Evolutionary conservation across 176 grass and related monocot genomes (phyloP).

Genomic region (Juncus effusus): DNA sequence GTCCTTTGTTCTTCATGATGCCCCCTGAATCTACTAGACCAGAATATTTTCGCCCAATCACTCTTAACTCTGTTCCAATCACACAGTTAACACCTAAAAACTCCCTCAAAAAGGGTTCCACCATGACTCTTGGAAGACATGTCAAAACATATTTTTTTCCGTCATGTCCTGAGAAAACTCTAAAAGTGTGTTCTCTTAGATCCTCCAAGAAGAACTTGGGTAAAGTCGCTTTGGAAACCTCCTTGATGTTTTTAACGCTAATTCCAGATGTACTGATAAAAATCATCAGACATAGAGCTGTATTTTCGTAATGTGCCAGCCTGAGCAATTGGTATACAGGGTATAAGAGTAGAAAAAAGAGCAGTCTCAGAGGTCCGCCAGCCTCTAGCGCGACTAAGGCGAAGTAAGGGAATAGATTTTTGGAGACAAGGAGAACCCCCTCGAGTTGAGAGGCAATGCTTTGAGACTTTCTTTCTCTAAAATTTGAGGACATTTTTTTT

Average conservation of each 20-base stretch:
- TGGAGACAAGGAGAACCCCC: conserved; percentile 47
- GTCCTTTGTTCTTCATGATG: background rate
- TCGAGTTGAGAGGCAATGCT: conserved; percentile 44
- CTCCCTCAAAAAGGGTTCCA: conserved; percentile 51
- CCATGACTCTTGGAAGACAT: conserved; percentile 39
- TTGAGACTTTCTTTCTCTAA: conserved; percentile 16
- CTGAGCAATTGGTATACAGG: conserved; percentile 34
- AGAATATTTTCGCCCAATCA: conserved; percentile 15
- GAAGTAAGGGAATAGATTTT: conserved; percentile 56
- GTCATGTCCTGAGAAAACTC: conserved; percentile 4
- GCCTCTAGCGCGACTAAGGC: conserved; percentile 59
- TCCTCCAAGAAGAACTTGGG: conserved; percentile 52
- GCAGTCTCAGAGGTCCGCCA: conserved; percentile 35
- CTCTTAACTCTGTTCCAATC: conserved; percentile 35
- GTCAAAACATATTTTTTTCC: conserved; percentile 39
- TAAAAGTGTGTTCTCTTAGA: conserved; percentile 26
- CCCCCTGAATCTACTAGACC: conserved; percentile 13
- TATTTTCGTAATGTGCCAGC: background rate
- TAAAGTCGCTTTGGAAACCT: conserved; percentile 36
- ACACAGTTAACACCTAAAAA: conserved; percentile 36
- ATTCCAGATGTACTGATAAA: conserved; percentile 52
- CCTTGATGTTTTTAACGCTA: conserved; percentile 21
- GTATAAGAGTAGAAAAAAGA: conserved; percentile 29
- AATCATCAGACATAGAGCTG: conserved; percentile 36
- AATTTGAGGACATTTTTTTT: conserved; percentile 1